Conservation (phyloP, 805 yeast species). For the Kazachstania africana region DNA sequence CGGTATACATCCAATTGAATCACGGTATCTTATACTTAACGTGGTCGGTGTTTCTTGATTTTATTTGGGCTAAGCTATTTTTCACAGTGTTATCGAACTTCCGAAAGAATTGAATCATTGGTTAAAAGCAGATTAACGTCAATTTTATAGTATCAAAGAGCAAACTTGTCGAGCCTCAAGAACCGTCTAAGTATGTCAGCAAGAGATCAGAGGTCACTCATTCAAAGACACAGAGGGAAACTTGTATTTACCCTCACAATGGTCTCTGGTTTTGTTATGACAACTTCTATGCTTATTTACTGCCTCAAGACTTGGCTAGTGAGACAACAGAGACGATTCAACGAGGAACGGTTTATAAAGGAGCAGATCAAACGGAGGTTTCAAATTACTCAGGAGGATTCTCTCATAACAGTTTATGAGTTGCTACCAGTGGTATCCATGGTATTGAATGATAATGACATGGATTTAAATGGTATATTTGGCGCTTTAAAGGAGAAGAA, state of each 20-base stretch:
- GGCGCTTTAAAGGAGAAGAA: slow-evolving; percentile 17
- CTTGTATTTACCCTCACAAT: slow-evolving; percentile 13
- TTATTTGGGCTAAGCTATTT: no score
- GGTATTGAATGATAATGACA: slow-evolving; percentile 15
- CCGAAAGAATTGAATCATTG: no score
- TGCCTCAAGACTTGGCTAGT: slow-evolving; percentile 22
- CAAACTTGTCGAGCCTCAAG: no score
- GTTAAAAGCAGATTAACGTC: no score
- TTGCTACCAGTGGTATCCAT: slow-evolving; percentile 63
- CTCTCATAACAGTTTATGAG: slow-evolving; percentile 72
- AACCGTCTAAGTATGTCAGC: no score
- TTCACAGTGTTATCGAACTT: no score
- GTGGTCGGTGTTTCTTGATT: no score
- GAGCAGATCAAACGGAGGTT: slow-evolving; percentile 73
- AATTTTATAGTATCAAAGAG: no score
- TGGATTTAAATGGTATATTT: slow-evolving; percentile 20
- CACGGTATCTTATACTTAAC: no score
- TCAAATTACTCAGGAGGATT: slow-evolving; percentile 85
- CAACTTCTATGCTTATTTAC: slow-evolving; percentile 19
- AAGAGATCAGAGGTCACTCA: slow-evolving; percentile 3
- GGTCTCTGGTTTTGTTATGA: slow-evolving; percentile 16
- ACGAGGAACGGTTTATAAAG: slow-evolving; percentile 47
- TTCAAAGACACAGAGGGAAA: slow-evolving; percentile 19
- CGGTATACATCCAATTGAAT: no score
- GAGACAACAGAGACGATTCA: slow-evolving; percentile 34